Percentiles rank a stretch among this genome's conserved stretches.
These are phyloP conservation scores for Knufia fluminis DNA, from an alignment of 2,329 filamentous ascomycete species.

Conservation along the genomic window DNA sequence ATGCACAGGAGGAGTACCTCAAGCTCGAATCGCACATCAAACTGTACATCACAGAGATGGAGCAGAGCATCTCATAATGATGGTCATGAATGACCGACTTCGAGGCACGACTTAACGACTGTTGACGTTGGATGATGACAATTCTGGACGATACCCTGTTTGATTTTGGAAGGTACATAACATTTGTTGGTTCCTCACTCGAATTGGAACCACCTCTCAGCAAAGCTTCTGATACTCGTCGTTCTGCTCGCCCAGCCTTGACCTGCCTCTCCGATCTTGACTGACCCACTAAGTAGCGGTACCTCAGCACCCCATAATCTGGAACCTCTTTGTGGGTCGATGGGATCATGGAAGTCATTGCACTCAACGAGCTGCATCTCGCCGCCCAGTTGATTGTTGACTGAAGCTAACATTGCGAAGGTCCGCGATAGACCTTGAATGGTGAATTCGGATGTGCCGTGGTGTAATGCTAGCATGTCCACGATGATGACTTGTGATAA, in stretches of 20 bases:
- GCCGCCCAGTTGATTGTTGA: constrained; percentile 25
- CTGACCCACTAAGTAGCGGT: constrained; percentile 53
- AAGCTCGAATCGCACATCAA: constrained; percentile 98
- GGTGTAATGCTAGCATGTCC: constrained; percentile 34
- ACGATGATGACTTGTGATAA: constrained; percentile 31
- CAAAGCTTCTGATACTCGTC: constrained; percentile 48
- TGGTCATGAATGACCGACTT: constrained; percentile 1
- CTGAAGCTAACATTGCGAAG: constrained; percentile 33
- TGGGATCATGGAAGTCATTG: constrained; percentile 25
- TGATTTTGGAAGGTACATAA: constrained; percentile 10
- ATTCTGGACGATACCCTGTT: constrained; percentile 2
- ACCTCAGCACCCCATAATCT: constrained; percentile 43
- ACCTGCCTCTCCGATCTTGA: constrained; percentile 40
- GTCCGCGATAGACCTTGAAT: constrained; percentile 40
- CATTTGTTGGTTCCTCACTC: constrained; percentile 26
- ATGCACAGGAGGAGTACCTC: constrained; percentile 84
- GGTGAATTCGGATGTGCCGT: constrained; percentile 37
- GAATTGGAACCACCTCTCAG: constrained; percentile 59
- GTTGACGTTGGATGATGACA: not conserved
- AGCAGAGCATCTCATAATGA: constrained; percentile 58
- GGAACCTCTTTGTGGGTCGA: constrained; percentile 26
- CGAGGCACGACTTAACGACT: constrained; percentile 1
- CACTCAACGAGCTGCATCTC: constrained; percentile 36
- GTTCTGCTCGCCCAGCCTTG: constrained; percentile 50
- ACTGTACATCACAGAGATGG: constrained; percentile 98